Base-by-base conservation (phyloP, 208 protist genomes). In the Blastocrithidia nonstop region DNA sequence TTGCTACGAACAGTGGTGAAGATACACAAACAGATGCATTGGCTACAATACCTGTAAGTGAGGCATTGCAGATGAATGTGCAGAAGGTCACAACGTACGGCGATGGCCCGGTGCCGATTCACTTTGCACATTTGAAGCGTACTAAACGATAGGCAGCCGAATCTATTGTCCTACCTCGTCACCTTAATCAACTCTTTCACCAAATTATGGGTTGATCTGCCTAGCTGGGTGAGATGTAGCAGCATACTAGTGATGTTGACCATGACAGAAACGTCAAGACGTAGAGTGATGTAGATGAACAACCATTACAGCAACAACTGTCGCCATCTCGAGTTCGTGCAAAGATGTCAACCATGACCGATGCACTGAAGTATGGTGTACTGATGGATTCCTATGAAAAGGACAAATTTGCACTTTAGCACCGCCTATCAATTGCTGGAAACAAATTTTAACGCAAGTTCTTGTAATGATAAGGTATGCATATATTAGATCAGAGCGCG, bases 151-250 rank as follows among this genome's bases (percentile, higher is more conserved):
- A 80, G 53, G 68, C 57, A 25, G 71, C 74, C 1, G 79, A 89
- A 45, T 71, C 84, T 15, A 77, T 88, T 22, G 23, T 74, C 29
- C 64, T 93, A 20, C 84, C 84, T 2, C 75, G 76, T 6, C 84
- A 93, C 55, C 77, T 93, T 42, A 93, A 93, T 54, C 52, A 57
- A 31, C 63, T 93, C 13, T 93, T 93, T 60, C 84, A 93, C 59
- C 87, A 89, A 57, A 93, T 93, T 44, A 93, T 93, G 84, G 84
- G 84, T 8, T 93, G 84, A 80, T 68, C 84, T 6, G 71, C 88
- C 60, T 79, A 92, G 15, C 54, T 87, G 7, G 83, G 68, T 20
- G 72, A 88, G 32, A 28, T 86, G 22, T 77, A 88, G 20, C 41
- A 55, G n/a, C n/a, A n/a, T n/a, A n/a, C n/a, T 22, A 54, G 68